Evolutionary conservation across 805 yeast species (phyloP), one percentile per base, ranked within the genome.

Genomic region (Candida awuae): DNA sequence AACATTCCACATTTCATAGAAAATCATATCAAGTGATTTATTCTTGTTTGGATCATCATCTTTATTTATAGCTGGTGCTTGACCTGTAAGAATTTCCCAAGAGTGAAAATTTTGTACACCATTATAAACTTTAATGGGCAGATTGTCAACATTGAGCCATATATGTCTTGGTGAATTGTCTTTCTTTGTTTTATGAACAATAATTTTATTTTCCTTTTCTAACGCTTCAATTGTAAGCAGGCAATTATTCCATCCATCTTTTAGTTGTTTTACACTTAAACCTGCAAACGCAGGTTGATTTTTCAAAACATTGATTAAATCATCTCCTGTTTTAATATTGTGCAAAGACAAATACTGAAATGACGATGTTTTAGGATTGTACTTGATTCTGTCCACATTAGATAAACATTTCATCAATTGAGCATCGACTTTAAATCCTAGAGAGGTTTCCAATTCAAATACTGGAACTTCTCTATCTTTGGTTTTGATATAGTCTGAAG

Each of bases 191-290:
- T 95, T 72, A 50, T 85, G 66, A 1, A 92, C 96, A 23, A 92
- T 67, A 27, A 90, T 76, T 52, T 83, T 80, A 41, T 81, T 73
- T 41, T 80, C 80, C 39, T 70, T 68, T 55, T 92, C 98, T 22
- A 92, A 65, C 50, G 82, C 80, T 35, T 79, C 77, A 19, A 92
- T 77, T 0, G 92, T 81, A 5, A 75, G 78, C 28, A 81, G 60
- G 58, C 96, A 90, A 13, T 87, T 90, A 37, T 84, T 74, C 99
- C 99, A 92, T 18, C 98, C 98, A 54, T 86, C 96, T 52, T 77
- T 77, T 35, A 78, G 60, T 38, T 68, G 71, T 50, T 82, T 84
- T 21, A 90, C 95, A 0, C 87, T 67, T 2, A 81, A 71, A 2
- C 98, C 97, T 55, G 80, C 84, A 59, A 85, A 88, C 2, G 95